phyloP scores from a whole-genome alignment of 2,329 filamentous ascomycete species.

The Claviceps paspali region DNA sequence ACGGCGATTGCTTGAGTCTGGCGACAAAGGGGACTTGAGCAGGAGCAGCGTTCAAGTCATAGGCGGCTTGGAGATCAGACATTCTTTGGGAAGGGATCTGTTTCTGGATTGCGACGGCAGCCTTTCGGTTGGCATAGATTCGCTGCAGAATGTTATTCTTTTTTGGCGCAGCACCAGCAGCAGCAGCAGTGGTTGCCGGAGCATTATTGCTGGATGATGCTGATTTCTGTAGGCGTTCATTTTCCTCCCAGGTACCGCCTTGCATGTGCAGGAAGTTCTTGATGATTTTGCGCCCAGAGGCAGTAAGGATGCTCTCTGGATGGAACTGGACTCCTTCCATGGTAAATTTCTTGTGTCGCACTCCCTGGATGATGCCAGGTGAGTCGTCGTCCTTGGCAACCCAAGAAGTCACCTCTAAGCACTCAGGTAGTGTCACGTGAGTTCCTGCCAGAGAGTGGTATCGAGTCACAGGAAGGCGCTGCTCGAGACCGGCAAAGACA shows the following conservation, averaged over 20 bases:
- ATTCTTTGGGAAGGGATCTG: constrained; percentile 70
- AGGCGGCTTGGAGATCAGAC: constrained; percentile 71
- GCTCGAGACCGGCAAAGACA: constrained; percentile 69
- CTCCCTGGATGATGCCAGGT: constrained; percentile 87
- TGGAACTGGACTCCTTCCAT: constrained; percentile 98
- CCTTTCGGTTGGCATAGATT: constrained; percentile 73
- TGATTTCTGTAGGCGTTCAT: constrained; percentile 40
- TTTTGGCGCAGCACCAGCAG: constrained; percentile 28
- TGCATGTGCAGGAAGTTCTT: constrained; percentile 81
- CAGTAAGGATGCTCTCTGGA: constrained; percentile 90
- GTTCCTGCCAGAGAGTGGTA: constrained; percentile 96
- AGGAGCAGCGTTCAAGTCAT: constrained; percentile 70
- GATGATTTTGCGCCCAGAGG: constrained; percentile 76
- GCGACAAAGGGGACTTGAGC: constrained; percentile 68
- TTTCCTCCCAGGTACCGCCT: constrained; percentile 83
- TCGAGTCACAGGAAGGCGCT: constrained; percentile 74
- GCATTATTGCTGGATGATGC: constrained; percentile 14
- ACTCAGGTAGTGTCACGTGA: constrained; percentile 69
- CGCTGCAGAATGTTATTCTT: constrained; percentile 77
- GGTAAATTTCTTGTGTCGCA: constrained; percentile 78
- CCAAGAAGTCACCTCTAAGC: constrained; percentile 83
- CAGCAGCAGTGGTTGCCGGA: constrained; percentile 10
- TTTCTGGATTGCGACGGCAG: constrained; percentile 66
- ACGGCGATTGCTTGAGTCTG: constrained; percentile 66
- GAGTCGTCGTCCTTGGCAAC: constrained; percentile 61